Percentiles rank a stretch among this genome's conserved stretches.
phyloP scores from a whole-genome alignment of 768 basidiomycete species.

The Kwoniella sp. region DNA sequence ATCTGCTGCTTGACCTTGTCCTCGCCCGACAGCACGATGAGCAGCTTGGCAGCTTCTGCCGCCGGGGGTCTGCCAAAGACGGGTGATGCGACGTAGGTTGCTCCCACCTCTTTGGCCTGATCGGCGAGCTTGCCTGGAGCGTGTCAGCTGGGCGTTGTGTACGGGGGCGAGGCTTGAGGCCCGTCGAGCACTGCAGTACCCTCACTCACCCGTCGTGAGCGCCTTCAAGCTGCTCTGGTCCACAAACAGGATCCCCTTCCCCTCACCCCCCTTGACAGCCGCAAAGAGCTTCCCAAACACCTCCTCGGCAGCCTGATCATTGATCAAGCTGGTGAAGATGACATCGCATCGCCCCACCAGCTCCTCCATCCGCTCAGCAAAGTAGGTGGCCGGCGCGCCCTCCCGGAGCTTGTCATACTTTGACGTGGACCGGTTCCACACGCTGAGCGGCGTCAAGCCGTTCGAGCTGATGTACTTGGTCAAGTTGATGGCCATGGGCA shows the following conservation, averaged over 20 bases:
- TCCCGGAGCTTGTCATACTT: constrained; percentile 18
- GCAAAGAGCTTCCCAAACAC: constrained; percentile 17
- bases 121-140: constrained; percentile 15
- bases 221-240: constrained; percentile 27
- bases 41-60: constrained; percentile 16
- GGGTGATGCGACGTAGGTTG: constrained; percentile 18
- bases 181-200: too few relatives aligned
- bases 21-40: constrained; percentile 17
- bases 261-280: neutral
- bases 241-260: constrained; percentile 19
- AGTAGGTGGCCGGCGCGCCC: neutral
- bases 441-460: constrained; percentile 2
- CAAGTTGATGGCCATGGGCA: constrained; percentile 18
- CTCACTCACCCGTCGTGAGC: constrained; percentile 24
- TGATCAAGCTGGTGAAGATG: constrained; percentile 22
- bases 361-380: constrained; percentile 11
- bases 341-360: constrained; percentile 18
- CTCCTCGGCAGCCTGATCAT: constrained; percentile 24
- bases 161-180: neutral
- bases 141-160: neutral
- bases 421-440: constrained; percentile 22
- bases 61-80: constrained; percentile 29
- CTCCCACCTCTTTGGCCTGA: constrained; percentile 11
- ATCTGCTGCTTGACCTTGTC: constrained; percentile 6
- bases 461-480: constrained; percentile 12